Evolutionary conservation across 352 stramenopile genomes (phyloP), one percentile per base, ranked within the genome.

Genomic region (Phytophthora sp.): DNA sequence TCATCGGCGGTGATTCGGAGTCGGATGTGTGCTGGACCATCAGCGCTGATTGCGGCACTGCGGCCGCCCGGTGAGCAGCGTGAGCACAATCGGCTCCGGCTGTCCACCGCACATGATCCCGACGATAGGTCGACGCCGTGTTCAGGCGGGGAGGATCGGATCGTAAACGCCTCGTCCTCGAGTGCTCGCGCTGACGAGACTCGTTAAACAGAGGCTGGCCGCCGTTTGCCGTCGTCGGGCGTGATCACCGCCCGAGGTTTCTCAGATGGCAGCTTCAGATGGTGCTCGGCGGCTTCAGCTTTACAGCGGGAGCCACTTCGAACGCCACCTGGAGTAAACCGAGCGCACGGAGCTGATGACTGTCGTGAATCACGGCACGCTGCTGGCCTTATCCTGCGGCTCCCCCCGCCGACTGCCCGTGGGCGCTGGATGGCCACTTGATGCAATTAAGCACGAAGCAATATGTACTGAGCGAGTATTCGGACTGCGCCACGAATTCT

Each of bases 221-320:
- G n/a, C n/a, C n/a, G n/a, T n/a, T n/a, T n/a, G n/a, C n/a, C 28
- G 8, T 12, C 3, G 12, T 12, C 5, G 54, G 45, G 55, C 45
- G 45, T 64, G 44, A 64, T 64, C 17, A 23, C 9, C n/a, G 37
- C 5, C n/a, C 34, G 32, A 45, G 23, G 45, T 64, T 64, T 64
- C 55, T 56, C 55, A 64, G 55, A 64, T 64, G 43, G 28, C 8
- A 55, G 23, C 44, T 64, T 62, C 42, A 62, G 41, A 46, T 52
- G 52, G 52, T 50, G 11, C n/a, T n/a, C n/a, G n/a, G n/a, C n/a
- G 43, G 13, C 18, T 17, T 11, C 48, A 11, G 26, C n/a, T 32
- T 27, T 48, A n/a, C n/a, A n/a, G n/a, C n/a, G n/a, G n/a, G n/a
- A n/a, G n/a, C n/a, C n/a, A n/a, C n/a, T n/a, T n/a, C n/a, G n/a